Evolutionary conservation across 345 rosid genomes (phyloP).

Genomic region (Excoecaria agallocha): DNA sequence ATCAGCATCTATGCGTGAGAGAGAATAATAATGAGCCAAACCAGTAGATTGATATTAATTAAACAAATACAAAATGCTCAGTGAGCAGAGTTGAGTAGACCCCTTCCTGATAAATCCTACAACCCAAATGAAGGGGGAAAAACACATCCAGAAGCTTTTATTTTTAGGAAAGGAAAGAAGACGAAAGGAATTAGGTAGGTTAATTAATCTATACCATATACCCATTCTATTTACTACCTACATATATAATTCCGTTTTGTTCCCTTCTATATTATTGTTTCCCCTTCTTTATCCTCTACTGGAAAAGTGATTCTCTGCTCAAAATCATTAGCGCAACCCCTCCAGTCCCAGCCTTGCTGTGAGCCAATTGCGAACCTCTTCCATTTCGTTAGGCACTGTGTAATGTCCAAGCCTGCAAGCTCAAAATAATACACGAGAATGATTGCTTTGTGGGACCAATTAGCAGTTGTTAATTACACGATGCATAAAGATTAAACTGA

Average conservation of each 20-base stretch:
- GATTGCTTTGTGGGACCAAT: background rate
- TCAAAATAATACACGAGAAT: slow-evolving; percentile 10
- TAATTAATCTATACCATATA: slow-evolving; percentile 40
- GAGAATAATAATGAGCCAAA: background rate
- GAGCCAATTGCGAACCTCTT: slow-evolving; percentile 75
- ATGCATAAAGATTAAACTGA: background rate
- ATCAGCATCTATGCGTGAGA: background rate
- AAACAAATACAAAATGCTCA: slow-evolving; percentile 15
- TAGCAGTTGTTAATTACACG: background rate
- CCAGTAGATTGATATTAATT: background rate
- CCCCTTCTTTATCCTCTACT: slow-evolving; percentile 20
- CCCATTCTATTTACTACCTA: slow-evolving; percentile 21
- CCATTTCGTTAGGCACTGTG: slow-evolving; percentile 85
- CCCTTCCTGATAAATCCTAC: slow-evolving; percentile 12
- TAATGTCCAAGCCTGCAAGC: slow-evolving; percentile 82
- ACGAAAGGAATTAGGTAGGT: slow-evolving; percentile 27
- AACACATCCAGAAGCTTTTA: slow-evolving; percentile 29
- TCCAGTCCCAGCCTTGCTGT: slow-evolving; percentile 68
- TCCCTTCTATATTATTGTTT: slow-evolving; percentile 19
- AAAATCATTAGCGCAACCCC: slow-evolving; percentile 40
- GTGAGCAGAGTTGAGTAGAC: slow-evolving; percentile 16
- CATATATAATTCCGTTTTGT: slow-evolving; percentile 10
- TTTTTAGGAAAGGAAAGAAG: slow-evolving; percentile 26
- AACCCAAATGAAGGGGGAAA: slow-evolving; percentile 19
- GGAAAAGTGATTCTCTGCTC: slow-evolving; percentile 13